These are phyloP conservation scores for Aspergillus tamarii DNA, from an alignment of 2,329 filamentous ascomycete species.

Conservation along the genomic window DNA sequence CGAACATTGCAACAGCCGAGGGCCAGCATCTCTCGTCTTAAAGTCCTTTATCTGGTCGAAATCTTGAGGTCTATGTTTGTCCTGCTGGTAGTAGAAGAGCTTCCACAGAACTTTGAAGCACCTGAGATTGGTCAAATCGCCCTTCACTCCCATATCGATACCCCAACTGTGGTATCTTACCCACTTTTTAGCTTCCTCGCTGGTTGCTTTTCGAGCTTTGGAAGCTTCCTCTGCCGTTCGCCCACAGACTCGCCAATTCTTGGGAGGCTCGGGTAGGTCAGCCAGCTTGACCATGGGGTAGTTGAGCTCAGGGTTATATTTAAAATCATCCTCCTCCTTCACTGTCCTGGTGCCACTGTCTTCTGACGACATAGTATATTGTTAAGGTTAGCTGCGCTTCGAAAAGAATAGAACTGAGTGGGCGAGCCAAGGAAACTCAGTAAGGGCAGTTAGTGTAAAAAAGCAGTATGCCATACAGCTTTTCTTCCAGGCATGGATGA, in stretches of 20 bases:
- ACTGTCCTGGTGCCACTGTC: background rate
- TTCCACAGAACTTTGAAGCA: slow-evolving; percentile 24
- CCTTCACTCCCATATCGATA: slow-evolving; percentile 17
- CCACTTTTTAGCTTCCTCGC: slow-evolving; percentile 9
- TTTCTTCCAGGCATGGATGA: background rate
- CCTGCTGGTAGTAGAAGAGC: slow-evolving; percentile 29
- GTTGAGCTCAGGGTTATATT: slow-evolving; percentile 8
- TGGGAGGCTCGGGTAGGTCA: slow-evolving; percentile 14
- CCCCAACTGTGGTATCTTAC: slow-evolving; percentile 32
- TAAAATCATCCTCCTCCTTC: background rate
- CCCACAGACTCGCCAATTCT: slow-evolving; percentile 1
- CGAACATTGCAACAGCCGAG: slow-evolving; percentile 32
- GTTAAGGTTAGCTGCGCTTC: background rate
- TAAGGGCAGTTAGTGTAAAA: background rate
- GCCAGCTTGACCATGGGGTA: slow-evolving; percentile 11
- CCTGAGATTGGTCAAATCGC: slow-evolving; percentile 3
- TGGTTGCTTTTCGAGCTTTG: background rate
- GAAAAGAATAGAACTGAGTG: background rate
- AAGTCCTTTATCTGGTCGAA: slow-evolving; percentile 22
- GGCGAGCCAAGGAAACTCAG: background rate
- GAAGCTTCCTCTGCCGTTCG: background rate
- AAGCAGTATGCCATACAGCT: background rate
- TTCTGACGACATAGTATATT: background rate
- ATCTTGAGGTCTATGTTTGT: slow-evolving; percentile 21
- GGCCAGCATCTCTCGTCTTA: slow-evolving; percentile 31